phyloP scores from a whole-genome alignment of 208 protist species.

The Leptomonas pyrrhocoris region DNA sequence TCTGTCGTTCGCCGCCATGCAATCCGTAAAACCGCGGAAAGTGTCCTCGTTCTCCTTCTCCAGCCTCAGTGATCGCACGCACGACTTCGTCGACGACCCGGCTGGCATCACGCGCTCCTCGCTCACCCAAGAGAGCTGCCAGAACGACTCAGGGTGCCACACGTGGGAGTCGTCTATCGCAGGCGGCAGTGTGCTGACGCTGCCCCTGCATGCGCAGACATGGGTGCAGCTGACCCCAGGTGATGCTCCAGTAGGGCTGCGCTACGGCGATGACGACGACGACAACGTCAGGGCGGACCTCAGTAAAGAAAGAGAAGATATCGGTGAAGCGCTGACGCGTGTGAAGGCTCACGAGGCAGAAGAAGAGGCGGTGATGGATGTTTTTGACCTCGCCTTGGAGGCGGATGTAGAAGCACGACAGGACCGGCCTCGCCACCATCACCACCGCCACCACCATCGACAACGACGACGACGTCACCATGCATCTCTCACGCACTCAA shows the following conservation, averaged over 20 bases:
- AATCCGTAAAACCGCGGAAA: background rate
- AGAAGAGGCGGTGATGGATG: conserved; percentile 25
- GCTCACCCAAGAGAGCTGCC: conserved; percentile 13
- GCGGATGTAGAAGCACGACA: conserved; percentile 11
- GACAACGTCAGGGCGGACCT: too few relatives aligned
- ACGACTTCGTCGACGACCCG: conserved; percentile 9
- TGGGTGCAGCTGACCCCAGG: background rate
- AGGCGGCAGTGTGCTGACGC: conserved; percentile 4
- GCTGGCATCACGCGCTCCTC: conserved; percentile 29
- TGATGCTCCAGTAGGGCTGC: background rate
- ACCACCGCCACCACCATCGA: background rate
- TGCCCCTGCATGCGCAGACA: background rate
- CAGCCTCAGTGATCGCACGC: conserved; percentile 11
- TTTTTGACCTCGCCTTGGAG: conserved; percentile 23
- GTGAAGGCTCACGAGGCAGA: too few relatives aligned
- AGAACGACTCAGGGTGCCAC: conserved; percentile 12
- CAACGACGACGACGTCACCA: too few relatives aligned
- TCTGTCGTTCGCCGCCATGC: background rate
- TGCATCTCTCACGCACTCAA: background rate
- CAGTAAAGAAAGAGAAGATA: too few relatives aligned
- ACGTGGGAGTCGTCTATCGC: conserved; percentile 11
- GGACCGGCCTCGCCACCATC: background rate
- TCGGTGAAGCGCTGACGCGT: too few relatives aligned
- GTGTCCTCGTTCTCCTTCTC: conserved; percentile 5
- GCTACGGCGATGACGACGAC: conserved; percentile 8